phyloP scores from a whole-genome alignment of 257 asterid species.

The Przewalskia tangutica region DNA sequence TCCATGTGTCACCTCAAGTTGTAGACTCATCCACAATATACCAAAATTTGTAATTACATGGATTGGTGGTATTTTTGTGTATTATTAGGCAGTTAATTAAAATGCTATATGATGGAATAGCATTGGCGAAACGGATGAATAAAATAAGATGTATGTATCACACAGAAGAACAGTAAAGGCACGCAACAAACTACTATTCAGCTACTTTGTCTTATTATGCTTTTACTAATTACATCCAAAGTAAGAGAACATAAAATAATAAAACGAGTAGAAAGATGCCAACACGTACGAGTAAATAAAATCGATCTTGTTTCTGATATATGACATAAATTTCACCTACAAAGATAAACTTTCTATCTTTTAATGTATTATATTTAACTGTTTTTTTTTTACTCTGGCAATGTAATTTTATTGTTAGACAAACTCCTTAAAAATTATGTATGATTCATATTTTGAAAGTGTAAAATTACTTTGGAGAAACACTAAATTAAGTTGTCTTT shows the following conservation, averaged over 20 bases:
- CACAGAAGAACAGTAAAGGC: conserved; percentile 43
- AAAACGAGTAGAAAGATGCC: conserved; percentile 1
- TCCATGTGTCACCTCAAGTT: background rate
- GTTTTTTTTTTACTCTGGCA: background rate
- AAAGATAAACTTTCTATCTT: background rate
- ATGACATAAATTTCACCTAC: background rate
- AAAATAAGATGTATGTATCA: background rate
- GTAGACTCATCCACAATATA: conserved; percentile 12
- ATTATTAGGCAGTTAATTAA: background rate
- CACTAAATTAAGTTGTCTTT: too few relatives aligned
- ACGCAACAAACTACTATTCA: conserved; percentile 45
- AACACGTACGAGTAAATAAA: background rate
- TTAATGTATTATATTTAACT: background rate
- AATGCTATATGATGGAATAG: conserved; percentile 6
- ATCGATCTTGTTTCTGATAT: background rate
- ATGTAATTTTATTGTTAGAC: background rate
- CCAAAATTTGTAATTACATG: conserved; percentile 19
- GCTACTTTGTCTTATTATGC: conserved; percentile 5
- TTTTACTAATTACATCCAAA: conserved; percentile 1
- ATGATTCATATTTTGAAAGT: background rate
- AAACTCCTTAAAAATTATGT: background rate
- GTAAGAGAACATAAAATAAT: background rate
- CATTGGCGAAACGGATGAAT: background rate
- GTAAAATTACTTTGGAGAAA: background rate
- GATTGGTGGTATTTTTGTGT: background rate